Evolutionary conservation across 2,329 filamentous ascomycete genomes (phyloP), one percentile per base, ranked within the genome.

Genomic region (Talaromyces sp.): DNA sequence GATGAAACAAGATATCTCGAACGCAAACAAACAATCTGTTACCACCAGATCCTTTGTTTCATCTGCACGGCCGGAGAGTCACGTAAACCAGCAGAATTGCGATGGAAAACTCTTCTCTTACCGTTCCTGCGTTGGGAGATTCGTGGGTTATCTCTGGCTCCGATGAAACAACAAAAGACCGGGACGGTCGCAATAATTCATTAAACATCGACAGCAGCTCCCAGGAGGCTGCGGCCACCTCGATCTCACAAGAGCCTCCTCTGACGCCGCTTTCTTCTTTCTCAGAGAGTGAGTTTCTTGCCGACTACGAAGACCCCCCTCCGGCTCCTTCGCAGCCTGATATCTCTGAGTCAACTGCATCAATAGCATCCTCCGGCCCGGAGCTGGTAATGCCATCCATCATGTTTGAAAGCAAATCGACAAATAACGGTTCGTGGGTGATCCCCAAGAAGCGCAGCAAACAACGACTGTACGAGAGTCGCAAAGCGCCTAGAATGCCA

Each of bases 361-460:
- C 65, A 27, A 66, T 65, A 49, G 64, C 66, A 38, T 73, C 71
- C 11, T 71, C 69, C 6, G 74, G 74, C 4, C 73, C 74, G 1
- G 73, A 76, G 58, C 69, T 76, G 7, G 72, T 76, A 24, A 76
- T 76, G 74, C 74, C 74, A 4, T 75, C 74, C 4, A 75, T 76
- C 52, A 71, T 69, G 63, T 72, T 75, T 55, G 66, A 68, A 3
- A 68, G 71, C 7, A 67, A 32, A 43, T 24, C 43, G 9, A 54
- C 58, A 26, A 56, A 54, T 27, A 56, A 62, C 4, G 55, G 56
- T 38, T 64, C 62, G 17, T 62, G 59, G 59, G 62, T 63, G 0
- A 55, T 61, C 19, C 62, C 62, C 3, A 49, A 56, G 43, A 61
- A 59, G 26, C 59, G 56, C 29, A 60, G 50, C 54, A 60, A 51